phyloP scores from a whole-genome alignment of 768 basidiomycete genomes.

The Russula abietina region DNA sequence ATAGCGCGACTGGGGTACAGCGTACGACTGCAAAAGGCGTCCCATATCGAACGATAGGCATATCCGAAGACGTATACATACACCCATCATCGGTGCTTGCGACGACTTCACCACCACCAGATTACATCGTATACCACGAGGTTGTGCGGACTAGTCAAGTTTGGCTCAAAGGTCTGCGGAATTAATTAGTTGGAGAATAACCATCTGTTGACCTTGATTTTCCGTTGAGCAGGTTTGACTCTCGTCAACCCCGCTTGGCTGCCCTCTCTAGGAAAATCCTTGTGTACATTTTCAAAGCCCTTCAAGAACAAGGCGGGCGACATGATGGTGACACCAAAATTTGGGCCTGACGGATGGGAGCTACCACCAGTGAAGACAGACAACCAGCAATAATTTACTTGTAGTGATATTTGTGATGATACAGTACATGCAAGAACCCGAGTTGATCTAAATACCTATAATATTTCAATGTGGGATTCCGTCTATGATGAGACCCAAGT shows the following conservation, averaged over 20 bases:
- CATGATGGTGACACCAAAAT: constrained; percentile 73
- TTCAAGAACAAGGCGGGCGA: constrained; percentile 60
- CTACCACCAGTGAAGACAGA: constrained; percentile 56
- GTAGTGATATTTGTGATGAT: neutral
- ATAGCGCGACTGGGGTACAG: constrained; percentile 53
- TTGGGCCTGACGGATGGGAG: constrained; percentile 84
- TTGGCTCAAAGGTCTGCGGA: constrained; percentile 68
- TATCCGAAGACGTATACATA: constrained; percentile 84
- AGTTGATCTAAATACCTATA: neutral
- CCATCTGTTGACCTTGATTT: neutral
- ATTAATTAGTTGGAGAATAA: neutral
- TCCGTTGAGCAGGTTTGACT: constrained; percentile 55
- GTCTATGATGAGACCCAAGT: neutral
- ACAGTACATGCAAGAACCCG: constrained; percentile 7
- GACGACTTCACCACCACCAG: constrained; percentile 69
- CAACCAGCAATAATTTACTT: constrained; percentile 15
- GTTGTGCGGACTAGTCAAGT: constrained; percentile 66
- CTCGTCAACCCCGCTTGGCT: constrained; percentile 87
- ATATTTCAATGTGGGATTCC: neutral
- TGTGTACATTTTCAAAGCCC: constrained; percentile 90
- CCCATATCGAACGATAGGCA: constrained; percentile 73
- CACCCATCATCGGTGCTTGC: constrained; percentile 85
- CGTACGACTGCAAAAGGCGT: constrained; percentile 74
- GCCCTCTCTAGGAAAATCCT: constrained; percentile 63
- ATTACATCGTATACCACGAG: constrained; percentile 82